A percentile compares a stretch with the other conserved stretches of the same genome.
phyloP scores from a whole-genome alignment of 495 filamentous ascomycete species.

The Aspergillus bertholletiae region DNA sequence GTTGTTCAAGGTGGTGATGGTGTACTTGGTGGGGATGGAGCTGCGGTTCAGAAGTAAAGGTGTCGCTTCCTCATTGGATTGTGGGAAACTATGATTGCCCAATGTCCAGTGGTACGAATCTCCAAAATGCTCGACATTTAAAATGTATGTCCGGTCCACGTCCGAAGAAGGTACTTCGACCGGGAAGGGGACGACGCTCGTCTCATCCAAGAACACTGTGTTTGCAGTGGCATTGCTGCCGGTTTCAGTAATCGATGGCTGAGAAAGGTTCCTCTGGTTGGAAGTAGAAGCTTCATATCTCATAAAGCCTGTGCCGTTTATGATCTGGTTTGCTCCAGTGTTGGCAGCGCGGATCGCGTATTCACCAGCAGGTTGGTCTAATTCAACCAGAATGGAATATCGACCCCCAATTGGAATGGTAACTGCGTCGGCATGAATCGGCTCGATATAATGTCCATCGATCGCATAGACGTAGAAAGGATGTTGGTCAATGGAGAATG shows the following conservation, averaged over 20 bases:
- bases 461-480: constrained; percentile 40
- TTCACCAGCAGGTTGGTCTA: constrained; percentile 29
- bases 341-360: constrained; percentile 38
- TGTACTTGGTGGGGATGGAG: constrained; percentile 35
- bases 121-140: constrained; percentile 33
- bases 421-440: constrained; percentile 30
- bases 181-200: constrained; percentile 39
- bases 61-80: constrained; percentile 27
- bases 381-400: constrained; percentile 36
- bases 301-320: constrained; percentile 31
- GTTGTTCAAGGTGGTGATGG: constrained; percentile 47
- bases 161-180: constrained; percentile 28
- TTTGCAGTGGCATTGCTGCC: constrained; percentile 29
- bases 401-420: constrained; percentile 28
- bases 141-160: constrained; percentile 37
- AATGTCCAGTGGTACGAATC: constrained; percentile 46
- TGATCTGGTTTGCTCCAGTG: constrained; percentile 30
- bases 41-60: constrained; percentile 47
- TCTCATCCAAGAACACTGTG: constrained; percentile 39
- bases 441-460: constrained; percentile 39
- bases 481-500: constrained; percentile 40
- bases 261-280: constrained; percentile 21
- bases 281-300: constrained; percentile 30
- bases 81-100: constrained; percentile 31
- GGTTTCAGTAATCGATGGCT: constrained; percentile 39